Base-by-base conservation (phyloP, 306 rosid species). In the Canavalia gladiata region DNA sequence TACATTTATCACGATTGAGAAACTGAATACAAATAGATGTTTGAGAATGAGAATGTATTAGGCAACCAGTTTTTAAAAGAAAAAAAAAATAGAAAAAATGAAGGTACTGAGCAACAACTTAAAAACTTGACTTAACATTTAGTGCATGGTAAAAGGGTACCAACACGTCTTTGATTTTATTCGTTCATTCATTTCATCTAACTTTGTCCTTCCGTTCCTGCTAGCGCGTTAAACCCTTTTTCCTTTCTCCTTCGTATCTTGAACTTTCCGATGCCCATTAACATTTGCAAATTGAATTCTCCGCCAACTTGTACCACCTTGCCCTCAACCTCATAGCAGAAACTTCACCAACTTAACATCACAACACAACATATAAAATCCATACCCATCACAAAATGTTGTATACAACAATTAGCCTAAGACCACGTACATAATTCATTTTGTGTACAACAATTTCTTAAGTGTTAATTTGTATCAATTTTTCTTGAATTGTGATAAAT, bases 211-310 rank as follows among this genome's bases (percentile, higher is more conserved):
- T 3, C 4, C 8, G 9, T 0, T 1, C 56, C 37, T 2, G 7
- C 1, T 0, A 7, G 35, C 78, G 78, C 42, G 79, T 57, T 3
- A 2, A 3, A 2, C 31, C 79, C 13, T 3, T 29, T 18, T 74
- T 58, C 79, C 18, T 4, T 12, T 30, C 79, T 11, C 68, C 31
- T 74, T 74, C 79, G 13, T 11, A 37, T 29, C 42, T 28, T 57
- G 7, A 41, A 74, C 12, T 73, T 25, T 55, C 39, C 54, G 5
- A 4, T 3, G 58, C 34, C 0, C 3, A 18, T 18, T 1, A 8
- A 25, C 51, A 1, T 0, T 2, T 6, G 11, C 0, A 68, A 11
- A 3, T 46, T 30, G 10, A 12, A 30, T 12, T 4, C 57, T 0
- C 8, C 1, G 4, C 43, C 43, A 33, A 54, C 30, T 18, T 41